Evolutionary conservation across 73 alveolate species (phyloP).

Genomic region (Paramecium caudatum): DNA sequence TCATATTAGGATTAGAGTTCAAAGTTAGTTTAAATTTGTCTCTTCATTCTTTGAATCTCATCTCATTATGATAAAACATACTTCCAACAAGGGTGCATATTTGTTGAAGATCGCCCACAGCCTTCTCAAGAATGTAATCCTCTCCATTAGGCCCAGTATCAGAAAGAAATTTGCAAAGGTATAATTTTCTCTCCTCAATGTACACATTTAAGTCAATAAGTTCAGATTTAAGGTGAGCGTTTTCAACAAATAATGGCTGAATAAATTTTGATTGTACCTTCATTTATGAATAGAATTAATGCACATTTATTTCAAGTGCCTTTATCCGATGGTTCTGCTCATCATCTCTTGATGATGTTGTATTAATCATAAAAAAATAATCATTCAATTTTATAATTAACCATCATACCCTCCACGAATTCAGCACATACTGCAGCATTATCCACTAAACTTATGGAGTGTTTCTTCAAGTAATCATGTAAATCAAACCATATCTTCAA

Average conservation of each 20-base stretch:
- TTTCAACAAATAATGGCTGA: constrained; percentile 48
- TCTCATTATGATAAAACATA: not conserved
- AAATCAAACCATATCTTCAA: constrained; percentile 25
- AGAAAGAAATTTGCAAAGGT: constrained; percentile 26
- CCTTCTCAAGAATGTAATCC: constrained; percentile 2
- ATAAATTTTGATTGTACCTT: not conserved
- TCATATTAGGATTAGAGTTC: not conserved
- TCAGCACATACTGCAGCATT: constrained; percentile 23
- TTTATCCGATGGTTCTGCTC: constrained; percentile 16
- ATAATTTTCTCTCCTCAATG: constrained; percentile 62
- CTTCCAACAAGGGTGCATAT: constrained; percentile 55
- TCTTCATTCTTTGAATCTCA: not conserved
- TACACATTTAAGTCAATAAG: constrained; percentile 2
- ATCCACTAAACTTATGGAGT: not conserved
- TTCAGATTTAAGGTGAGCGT: constrained; percentile 21
- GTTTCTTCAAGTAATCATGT: not conserved
- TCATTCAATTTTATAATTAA: constrained; percentile 56
- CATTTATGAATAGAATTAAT: not conserved
- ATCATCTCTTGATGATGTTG: constrained; percentile 27
- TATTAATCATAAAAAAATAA: not conserved
- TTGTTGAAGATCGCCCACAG: constrained; percentile 43
- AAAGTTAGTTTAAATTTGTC: not conserved
- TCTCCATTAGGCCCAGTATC: constrained; percentile 63
- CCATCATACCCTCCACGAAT: constrained; percentile 43
- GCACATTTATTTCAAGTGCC: constrained; percentile 19